Conservation (phyloP, 2,329 filamentous ascomycete genomes). For the Ophiostoma piceae region DNA sequence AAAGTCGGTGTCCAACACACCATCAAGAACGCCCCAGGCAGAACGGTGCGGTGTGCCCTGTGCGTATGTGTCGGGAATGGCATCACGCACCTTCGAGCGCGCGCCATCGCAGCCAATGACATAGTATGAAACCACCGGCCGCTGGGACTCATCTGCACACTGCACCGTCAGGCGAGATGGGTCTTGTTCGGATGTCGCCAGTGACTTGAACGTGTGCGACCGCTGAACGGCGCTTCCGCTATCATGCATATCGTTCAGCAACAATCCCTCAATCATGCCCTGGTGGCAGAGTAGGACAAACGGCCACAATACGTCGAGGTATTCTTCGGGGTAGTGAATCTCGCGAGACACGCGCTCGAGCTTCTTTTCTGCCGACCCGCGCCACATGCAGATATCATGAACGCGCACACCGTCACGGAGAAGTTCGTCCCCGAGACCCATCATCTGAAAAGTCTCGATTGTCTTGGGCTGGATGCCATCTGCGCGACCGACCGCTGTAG, state of each 20-base stretch:
- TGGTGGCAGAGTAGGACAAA: conserved; percentile 61
- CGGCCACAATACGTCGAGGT: conserved; percentile 40
- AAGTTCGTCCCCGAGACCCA: conserved; percentile 61
- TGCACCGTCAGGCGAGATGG: conserved; percentile 41
- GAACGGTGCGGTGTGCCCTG: conserved; percentile 29
- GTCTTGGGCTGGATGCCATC: conserved; percentile 74
- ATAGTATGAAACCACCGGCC: conserved; percentile 37
- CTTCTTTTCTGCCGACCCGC: conserved; percentile 51
- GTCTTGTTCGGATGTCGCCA: conserved; percentile 44
- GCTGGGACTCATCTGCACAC: conserved; percentile 12
- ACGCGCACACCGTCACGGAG: conserved; percentile 62
- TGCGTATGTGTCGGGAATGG: conserved; percentile 41
- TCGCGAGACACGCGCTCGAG: conserved; percentile 31
- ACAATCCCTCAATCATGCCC: conserved; percentile 66
- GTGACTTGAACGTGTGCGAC: conserved; percentile 57
- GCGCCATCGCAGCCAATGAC: conserved; percentile 66
- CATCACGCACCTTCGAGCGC: conserved; percentile 62
- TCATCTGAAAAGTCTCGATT: conserved; percentile 69
- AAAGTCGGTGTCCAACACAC: conserved; percentile 64
- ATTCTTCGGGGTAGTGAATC: conserved; percentile 58
- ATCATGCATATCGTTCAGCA: conserved; percentile 62
- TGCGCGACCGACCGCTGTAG: conserved; percentile 46
- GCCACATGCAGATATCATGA: conserved; percentile 72
- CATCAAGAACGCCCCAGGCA: conserved; percentile 67
- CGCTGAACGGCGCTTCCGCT: conserved; percentile 59